phyloP scores from a whole-genome alignment of 805 yeast species.

The Candida yuanshanica region DNA sequence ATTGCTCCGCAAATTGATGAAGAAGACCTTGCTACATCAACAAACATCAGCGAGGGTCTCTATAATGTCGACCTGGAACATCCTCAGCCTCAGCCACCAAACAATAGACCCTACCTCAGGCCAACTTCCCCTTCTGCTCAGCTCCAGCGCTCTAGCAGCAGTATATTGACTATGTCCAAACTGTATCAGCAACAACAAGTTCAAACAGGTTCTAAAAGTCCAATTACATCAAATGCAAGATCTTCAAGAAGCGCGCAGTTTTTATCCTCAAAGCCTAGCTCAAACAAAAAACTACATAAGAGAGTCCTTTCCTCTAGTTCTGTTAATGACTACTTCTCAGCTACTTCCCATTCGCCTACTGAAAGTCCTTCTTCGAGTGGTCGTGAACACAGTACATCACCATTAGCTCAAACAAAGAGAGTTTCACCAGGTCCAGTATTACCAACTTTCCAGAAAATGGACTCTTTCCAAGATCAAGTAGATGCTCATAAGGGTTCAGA shows the following conservation, averaged over 20 bases:
- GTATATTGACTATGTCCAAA: conserved; percentile 22
- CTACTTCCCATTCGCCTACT: not conserved
- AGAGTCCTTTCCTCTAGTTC: conserved; percentile 20
- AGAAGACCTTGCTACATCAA: not conserved
- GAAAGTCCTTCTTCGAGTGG: conserved; percentile 1
- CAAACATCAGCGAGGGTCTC: not conserved
- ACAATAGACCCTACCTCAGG: not conserved
- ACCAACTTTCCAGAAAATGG: conserved; percentile 21
- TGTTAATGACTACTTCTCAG: conserved; percentile 13
- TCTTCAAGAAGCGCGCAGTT: conserved; percentile 5
- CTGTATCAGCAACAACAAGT: conserved; percentile 10
- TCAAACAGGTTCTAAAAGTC: conserved; percentile 1
- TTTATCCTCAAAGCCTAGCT: conserved; percentile 1
- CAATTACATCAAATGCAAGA: conserved; percentile 9
- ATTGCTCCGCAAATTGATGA: not conserved
- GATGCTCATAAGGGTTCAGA: not conserved
- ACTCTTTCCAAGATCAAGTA: conserved; percentile 4
- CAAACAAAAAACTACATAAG: conserved; percentile 19
- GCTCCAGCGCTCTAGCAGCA: not conserved
- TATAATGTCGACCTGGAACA: not conserved
- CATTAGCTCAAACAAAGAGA: not conserved
- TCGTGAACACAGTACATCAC: not conserved
- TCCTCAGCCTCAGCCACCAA: not conserved
- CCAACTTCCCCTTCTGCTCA: not conserved
- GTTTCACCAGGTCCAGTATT: conserved; percentile 12